These are phyloP conservation scores for Vinca minor DNA, from an alignment of 257 asterid genomes.

Conservation along the genomic window DNA sequence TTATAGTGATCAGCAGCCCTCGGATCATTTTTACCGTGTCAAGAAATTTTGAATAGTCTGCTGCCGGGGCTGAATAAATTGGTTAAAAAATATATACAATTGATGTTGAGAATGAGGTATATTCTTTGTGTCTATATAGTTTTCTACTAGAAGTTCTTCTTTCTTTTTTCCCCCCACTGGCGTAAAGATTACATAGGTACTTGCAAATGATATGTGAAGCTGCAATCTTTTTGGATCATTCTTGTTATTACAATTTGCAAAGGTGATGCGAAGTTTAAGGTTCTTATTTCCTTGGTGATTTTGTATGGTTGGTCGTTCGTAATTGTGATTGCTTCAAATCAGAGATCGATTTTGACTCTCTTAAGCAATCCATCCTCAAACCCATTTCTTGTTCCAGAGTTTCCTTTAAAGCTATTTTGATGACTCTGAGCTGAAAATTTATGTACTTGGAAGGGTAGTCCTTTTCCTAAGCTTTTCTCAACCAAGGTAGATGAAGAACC, in stretches of 20 bases:
- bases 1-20: slow-evolving; percentile 38
- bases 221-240: not conserved
- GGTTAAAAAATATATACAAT: slow-evolving; percentile 6
- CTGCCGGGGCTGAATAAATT: slow-evolving; percentile 10
- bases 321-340: not conserved
- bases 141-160: not conserved
- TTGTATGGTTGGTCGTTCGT: not conserved
- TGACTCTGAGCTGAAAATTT: slow-evolving; percentile 1
- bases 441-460: slow-evolving; percentile 2
- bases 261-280: not conserved
- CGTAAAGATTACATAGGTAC: not conserved
- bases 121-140: slow-evolving; percentile 11
- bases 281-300: not conserved
- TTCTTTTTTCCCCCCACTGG: not conserved
- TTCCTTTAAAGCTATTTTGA: not conserved
- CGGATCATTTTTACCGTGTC: slow-evolving; percentile 11
- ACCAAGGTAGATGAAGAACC: slow-evolving; percentile 6
- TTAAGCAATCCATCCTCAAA: not conserved
- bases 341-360: not conserved
- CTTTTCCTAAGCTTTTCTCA: not conserved
- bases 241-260: not conserved
- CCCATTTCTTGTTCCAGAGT: slow-evolving; percentile 3
- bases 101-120: slow-evolving; percentile 14
- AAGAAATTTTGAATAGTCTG: slow-evolving; percentile 8
- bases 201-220: slow-evolving; percentile 7